phyloP scores from a whole-genome alignment of 2,329 filamentous ascomycete species.

The Fusarium pininemorale region DNA sequence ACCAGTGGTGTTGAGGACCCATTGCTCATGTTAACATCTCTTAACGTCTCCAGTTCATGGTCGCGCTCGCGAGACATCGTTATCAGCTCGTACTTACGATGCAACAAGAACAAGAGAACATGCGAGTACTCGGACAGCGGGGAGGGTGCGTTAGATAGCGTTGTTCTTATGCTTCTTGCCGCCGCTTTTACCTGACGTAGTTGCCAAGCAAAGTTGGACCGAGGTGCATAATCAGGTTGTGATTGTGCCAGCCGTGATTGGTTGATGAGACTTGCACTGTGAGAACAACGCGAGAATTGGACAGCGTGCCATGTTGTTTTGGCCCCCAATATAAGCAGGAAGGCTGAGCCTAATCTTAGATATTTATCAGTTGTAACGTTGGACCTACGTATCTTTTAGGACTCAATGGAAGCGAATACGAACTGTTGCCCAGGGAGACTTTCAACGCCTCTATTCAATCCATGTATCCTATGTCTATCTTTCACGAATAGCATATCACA shows the following conservation, averaged over 20 bases:
- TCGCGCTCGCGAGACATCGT: not conserved
- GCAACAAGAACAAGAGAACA: not conserved
- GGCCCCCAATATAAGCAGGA: not conserved
- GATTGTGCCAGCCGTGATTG: not conserved
- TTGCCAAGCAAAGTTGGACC: not conserved
- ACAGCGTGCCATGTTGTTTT: not conserved
- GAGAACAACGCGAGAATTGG: not conserved
- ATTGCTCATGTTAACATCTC: rapidly evolving
- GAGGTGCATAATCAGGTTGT: not conserved
- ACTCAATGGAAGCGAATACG: too few species aligned
- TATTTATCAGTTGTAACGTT: too few species aligned
- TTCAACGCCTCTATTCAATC: too few species aligned
- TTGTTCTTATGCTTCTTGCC: not conserved
- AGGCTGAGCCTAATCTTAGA: too few species aligned
- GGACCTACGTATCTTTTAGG: too few species aligned
- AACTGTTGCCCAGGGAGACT: too few species aligned
- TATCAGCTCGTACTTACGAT: rapidly evolving
- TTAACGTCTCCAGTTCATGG: not conserved
- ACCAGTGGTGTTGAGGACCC: not conserved
- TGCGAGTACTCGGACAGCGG: not conserved
- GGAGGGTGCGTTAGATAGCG: not conserved
- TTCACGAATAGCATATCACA: too few species aligned
- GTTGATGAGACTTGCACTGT: not conserved
- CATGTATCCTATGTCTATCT: too few species aligned
- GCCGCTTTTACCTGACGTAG: not conserved